Evolutionary conservation across 78 protist genomes (phyloP).

Genomic region (Mastigamoeba balamuthi): DNA sequence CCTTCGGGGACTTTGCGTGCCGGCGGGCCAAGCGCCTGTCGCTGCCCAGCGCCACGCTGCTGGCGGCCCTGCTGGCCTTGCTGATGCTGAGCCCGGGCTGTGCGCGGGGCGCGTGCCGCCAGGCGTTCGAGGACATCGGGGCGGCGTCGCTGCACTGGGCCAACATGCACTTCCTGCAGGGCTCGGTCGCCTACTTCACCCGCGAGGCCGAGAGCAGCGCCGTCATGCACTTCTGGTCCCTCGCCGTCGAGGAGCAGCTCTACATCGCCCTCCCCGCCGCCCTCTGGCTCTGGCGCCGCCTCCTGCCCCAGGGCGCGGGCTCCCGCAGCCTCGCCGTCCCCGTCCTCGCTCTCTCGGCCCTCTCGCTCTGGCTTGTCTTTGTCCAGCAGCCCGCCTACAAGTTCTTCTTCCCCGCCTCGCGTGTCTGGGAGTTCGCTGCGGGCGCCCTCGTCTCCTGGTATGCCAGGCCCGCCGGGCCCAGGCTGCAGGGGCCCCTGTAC

Average conservation of each 20-base stretch:
- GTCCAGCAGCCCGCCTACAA: background rate
- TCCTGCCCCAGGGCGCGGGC: background rate
- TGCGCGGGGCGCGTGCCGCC: background rate
- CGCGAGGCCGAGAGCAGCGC: too few relatives aligned
- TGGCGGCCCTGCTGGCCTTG: background rate
- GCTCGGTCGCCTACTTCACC: background rate
- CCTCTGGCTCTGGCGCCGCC: background rate
- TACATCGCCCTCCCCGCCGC: background rate
- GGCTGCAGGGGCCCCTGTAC: too few relatives aligned
- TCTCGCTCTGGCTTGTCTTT: background rate
- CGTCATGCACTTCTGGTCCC: background rate
- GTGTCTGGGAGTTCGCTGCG: background rate
- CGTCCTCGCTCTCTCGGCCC: background rate
- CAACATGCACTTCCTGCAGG: background rate
- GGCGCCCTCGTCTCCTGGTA: background rate
- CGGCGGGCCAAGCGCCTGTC: background rate
- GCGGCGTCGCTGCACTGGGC: background rate
- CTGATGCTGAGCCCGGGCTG: background rate
- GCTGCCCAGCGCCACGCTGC: background rate
- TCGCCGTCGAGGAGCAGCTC: background rate
- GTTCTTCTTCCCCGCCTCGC: background rate
- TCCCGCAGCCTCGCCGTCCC: background rate
- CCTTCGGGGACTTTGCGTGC: background rate
- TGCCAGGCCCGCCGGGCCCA: too few relatives aligned
- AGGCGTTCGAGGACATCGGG: background rate